phyloP scores from a whole-genome alignment of 2,329 filamentous ascomycete genomes.

The Aspergillus aculeatus region DNA sequence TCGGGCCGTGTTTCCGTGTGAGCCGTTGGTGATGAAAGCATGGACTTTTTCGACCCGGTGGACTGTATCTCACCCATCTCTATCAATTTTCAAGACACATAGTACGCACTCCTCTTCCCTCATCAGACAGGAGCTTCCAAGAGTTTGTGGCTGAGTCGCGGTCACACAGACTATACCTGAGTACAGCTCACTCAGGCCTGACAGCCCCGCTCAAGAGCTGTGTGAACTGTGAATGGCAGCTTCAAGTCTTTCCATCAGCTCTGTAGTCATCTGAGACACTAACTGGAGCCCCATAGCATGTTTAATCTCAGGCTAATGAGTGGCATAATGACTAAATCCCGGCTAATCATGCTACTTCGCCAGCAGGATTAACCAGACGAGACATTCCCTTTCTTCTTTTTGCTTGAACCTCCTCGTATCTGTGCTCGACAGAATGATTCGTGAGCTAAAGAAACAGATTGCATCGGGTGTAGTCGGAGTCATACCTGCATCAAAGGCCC shows the following conservation, averaged over 20 bases:
- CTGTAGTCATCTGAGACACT: not conserved
- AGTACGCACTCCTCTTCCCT: not conserved
- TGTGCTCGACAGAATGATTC: not conserved
- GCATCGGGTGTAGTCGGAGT: not conserved
- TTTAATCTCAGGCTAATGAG: not conserved
- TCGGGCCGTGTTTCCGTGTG: conserved; percentile 3
- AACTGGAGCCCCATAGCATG: not conserved
- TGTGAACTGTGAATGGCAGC: not conserved
- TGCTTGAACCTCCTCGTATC: not conserved
- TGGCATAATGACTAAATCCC: not conserved
- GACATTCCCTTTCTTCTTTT: not conserved
- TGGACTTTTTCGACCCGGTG: not conserved
- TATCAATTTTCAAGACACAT: not conserved
- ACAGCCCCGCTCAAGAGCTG: not conserved
- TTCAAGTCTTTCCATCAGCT: not conserved
- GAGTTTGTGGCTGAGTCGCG: not conserved
- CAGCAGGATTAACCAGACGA: not conserved
- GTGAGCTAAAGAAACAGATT: not conserved
- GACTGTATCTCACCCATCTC: not conserved
- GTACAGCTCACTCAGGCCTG: not conserved
- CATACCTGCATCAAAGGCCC: not conserved
- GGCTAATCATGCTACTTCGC: not conserved
- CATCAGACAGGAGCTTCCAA: not conserved
- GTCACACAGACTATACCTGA: not conserved
- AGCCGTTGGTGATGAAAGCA: not conserved